Conservation (phyloP, 2,329 filamentous ascomycete species). For the Bertia moriformis region DNA sequence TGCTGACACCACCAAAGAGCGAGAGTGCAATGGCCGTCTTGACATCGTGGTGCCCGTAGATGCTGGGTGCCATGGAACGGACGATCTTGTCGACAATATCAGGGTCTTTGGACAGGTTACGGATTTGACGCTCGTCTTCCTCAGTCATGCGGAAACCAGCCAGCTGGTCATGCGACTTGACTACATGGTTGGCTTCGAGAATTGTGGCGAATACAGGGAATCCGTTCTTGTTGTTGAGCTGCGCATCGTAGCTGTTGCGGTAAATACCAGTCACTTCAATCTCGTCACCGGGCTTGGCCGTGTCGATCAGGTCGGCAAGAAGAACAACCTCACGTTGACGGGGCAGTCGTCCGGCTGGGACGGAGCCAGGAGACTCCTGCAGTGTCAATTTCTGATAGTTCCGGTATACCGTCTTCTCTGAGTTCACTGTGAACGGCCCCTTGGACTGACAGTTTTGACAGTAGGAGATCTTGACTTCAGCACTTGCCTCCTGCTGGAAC, state of each 20-base stretch:
- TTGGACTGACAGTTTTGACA: conserved; percentile 93
- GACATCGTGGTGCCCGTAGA: conserved; percentile 92
- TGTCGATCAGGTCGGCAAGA: conserved; percentile 92
- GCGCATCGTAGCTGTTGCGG: conserved; percentile 94
- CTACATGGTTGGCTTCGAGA: conserved; percentile 88
- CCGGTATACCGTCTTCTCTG: conserved; percentile 92
- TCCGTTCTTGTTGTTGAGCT: conserved; percentile 94
- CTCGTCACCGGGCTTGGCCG: conserved; percentile 91
- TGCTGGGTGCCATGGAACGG: conserved; percentile 85
- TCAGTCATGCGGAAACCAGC: conserved; percentile 92
- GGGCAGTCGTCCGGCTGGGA: conserved; percentile 85
- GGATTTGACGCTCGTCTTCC: conserved; percentile 84
- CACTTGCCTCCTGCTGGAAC: conserved; percentile 92
- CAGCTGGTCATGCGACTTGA: conserved; percentile 94
- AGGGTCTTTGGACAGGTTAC: conserved; percentile 73
- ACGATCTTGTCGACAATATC: conserved; percentile 87
- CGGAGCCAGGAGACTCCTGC: conserved; percentile 91
- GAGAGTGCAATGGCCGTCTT: conserved; percentile 93
- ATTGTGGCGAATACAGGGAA: conserved; percentile 98
- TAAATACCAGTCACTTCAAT: conserved; percentile 95
- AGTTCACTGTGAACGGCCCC: conserved; percentile 88
- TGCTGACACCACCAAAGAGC: conserved; percentile 86
- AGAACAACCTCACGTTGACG: conserved; percentile 88
- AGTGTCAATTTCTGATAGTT: conserved; percentile 98
- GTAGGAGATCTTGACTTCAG: conserved; percentile 90